Conservation (phyloP, 108 stramenopile genomes). For the Fragilaria crotonensis region DNA sequence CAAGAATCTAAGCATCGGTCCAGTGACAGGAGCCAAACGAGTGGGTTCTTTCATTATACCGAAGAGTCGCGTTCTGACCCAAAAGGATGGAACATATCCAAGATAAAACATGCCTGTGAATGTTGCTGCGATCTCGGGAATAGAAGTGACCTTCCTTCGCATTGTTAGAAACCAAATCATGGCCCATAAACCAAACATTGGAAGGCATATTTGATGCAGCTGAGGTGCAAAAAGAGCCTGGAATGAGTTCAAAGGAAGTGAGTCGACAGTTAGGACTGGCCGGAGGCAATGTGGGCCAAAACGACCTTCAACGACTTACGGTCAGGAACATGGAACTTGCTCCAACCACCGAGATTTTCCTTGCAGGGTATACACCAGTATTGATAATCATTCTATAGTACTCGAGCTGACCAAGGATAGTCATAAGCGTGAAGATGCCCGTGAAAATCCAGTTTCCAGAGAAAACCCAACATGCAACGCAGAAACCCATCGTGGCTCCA, state of each 20-base stretch:
- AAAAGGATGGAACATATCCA: conserved; percentile 92
- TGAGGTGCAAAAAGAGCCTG: conserved; percentile 66
- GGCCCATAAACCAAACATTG: conserved; percentile 60
- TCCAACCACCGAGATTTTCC: conserved; percentile 82
- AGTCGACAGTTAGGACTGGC: neutral
- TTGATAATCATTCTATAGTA: conserved; percentile 96
- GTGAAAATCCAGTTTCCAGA: conserved; percentile 90
- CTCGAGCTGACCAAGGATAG: conserved; percentile 83
- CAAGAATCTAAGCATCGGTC: conserved; percentile 47
- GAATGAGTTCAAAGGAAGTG: neutral
- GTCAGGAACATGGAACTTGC: conserved; percentile 84
- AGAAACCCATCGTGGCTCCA: conserved; percentile 78
- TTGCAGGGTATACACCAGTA: conserved; percentile 87
- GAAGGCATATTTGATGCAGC: conserved; percentile 76
- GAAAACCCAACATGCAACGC: conserved; percentile 89
- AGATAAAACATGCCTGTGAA: conserved; percentile 96
- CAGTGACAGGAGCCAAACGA: conserved; percentile 43
- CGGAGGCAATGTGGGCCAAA: neutral
- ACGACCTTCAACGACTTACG: conserved; percentile 13
- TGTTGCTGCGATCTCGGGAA: conserved; percentile 92
- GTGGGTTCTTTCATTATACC: conserved; percentile 52
- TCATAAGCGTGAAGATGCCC: conserved; percentile 82
- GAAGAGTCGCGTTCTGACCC: conserved; percentile 78
- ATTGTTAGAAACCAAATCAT: conserved; percentile 93
- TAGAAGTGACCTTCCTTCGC: conserved; percentile 61